phyloP scores from a whole-genome alignment of 495 filamentous ascomycete species.

The Aspergillus saccharolyticus region DNA sequence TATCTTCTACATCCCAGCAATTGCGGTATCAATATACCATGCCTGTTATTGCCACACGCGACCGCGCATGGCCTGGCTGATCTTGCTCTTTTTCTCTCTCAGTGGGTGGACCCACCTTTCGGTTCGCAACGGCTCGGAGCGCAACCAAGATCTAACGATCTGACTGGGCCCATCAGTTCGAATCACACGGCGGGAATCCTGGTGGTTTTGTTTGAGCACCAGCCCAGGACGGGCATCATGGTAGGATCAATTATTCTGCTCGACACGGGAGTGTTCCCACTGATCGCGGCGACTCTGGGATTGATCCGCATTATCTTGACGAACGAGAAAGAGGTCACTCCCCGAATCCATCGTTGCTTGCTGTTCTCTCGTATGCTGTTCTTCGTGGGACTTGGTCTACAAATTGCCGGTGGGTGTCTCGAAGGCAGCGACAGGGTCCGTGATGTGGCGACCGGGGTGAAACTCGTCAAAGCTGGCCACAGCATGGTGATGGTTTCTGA shows the following conservation, averaged over 20 bases:
- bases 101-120: background rate
- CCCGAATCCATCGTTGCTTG: constrained; percentile 11
- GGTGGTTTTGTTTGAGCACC: constrained; percentile 19
- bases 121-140: background rate
- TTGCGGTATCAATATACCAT: constrained; percentile 11
- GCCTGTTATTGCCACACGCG: constrained; percentile 18
- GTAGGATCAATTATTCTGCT: constrained; percentile 23
- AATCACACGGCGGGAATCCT: constrained; percentile 18
- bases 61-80: constrained; percentile 20
- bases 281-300: constrained; percentile 24
- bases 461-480: constrained; percentile 26
- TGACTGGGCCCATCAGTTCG: constrained; percentile 13
- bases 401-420: constrained; percentile 22
- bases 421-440: constrained; percentile 17
- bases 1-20: constrained; percentile 22
- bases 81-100: constrained; percentile 16
- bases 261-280: constrained; percentile 25
- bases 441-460: constrained; percentile 13
- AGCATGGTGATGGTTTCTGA: constrained; percentile 23
- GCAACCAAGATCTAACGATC: background rate
- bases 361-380: constrained; percentile 21
- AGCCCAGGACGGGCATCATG: constrained; percentile 16
- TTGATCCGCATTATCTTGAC: constrained; percentile 23
- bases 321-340: constrained; percentile 8
- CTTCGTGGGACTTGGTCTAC: constrained; percentile 21